phyloP scores from a whole-genome alignment of 805 yeast species.

The Saccharomycopsis sp. region DNA sequence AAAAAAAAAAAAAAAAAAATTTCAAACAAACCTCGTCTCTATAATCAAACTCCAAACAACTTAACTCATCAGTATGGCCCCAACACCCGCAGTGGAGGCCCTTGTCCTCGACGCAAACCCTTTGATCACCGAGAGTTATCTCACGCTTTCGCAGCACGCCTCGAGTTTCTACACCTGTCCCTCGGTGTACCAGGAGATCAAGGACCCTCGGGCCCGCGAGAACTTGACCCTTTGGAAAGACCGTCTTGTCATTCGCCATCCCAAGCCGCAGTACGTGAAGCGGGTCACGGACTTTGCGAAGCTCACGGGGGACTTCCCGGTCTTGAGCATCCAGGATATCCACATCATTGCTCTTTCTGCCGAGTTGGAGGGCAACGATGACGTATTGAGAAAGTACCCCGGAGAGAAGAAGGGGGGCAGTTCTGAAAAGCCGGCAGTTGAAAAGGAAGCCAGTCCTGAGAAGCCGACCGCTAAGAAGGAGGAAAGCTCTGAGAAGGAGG shows the following conservation, averaged over 20 bases:
- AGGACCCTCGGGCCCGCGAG: conserved; percentile 74
- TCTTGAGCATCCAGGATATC: conserved; percentile 82
- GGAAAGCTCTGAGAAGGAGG: conserved; percentile 15
- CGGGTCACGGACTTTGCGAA: conserved; percentile 69
- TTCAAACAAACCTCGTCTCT: background rate
- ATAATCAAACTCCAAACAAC: background rate
- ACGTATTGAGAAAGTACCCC: conserved; percentile 63
- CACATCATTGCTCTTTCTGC: conserved; percentile 88
- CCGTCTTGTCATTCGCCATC: conserved; percentile 62
- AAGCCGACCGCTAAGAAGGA: conserved; percentile 22
- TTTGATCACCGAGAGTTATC: conserved; percentile 73
- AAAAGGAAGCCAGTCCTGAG: conserved; percentile 19
- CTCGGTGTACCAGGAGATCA: conserved; percentile 78
- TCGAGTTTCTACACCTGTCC: conserved; percentile 79
- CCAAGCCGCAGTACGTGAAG: conserved; percentile 52
- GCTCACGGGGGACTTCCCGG: conserved; percentile 85
- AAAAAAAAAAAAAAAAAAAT: background rate
- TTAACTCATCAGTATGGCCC: background rate
- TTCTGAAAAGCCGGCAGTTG: too few relatives aligned
- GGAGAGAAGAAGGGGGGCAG: conserved; percentile 49
- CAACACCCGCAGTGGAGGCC: conserved; percentile 32
- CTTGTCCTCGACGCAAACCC: conserved; percentile 94
- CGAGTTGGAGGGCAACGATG: conserved; percentile 69
- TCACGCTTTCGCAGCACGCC: conserved; percentile 64
- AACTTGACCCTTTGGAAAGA: conserved; percentile 80